These are phyloP conservation scores for Alternaria alternata DNA, from an alignment of 2,329 filamentous ascomycete species.

Conservation along the genomic window DNA sequence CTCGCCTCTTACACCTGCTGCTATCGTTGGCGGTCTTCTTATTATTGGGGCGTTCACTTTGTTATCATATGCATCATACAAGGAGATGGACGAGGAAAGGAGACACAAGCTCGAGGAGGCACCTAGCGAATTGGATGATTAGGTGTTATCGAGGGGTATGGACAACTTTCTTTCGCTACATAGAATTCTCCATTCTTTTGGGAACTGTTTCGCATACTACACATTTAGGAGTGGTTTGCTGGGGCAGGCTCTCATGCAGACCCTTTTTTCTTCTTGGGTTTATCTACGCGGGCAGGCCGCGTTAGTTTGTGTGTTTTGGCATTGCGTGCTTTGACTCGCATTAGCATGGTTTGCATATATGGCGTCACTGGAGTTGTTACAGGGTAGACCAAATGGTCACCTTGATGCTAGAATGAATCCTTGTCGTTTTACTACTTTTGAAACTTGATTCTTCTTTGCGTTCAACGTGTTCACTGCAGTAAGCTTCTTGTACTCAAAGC, in stretches of 20 bases:
- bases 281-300: background rate
- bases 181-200: background rate
- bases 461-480: background rate
- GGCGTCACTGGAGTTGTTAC: background rate
- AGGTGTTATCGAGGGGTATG: slow-evolving; percentile 5
- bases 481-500: background rate
- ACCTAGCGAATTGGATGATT: slow-evolving; percentile 56
- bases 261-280: background rate
- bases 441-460: background rate
- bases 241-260: background rate
- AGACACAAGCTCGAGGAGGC: slow-evolving; percentile 62
- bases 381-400: background rate
- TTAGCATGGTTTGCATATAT: background rate
- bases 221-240: background rate
- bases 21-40: slow-evolving; percentile 81
- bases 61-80: slow-evolving; percentile 89
- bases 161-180: background rate
- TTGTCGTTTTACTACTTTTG: background rate
- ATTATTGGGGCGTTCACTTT: slow-evolving; percentile 90
- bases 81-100: slow-evolving; percentile 88
- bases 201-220: background rate
- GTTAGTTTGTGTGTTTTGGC: background rate
- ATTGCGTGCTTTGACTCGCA: background rate
- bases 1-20: slow-evolving; percentile 74
- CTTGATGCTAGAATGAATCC: background rate